Conservation (phyloP, 345 rosid genomes). For the Eucalyptus guilfoylei region DNA sequence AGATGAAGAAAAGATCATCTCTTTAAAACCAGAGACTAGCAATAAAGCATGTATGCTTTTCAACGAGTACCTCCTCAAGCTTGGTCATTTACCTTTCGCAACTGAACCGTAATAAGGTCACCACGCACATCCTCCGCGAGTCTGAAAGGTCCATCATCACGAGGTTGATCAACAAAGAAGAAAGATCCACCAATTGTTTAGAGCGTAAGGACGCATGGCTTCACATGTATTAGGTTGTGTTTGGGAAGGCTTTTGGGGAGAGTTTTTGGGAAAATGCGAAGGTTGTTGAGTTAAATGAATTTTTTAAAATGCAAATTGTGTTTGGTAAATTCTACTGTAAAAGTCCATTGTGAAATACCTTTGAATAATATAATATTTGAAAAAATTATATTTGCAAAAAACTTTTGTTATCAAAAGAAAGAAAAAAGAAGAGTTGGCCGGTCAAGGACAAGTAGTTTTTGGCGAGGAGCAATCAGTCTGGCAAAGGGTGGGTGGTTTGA, state of each 20-base stretch:
- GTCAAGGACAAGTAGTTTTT: fast-evolving
- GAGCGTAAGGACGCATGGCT: not conserved
- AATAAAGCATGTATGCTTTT: not conserved
- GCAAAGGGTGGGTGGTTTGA: fast-evolving
- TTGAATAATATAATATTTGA: fast-evolving
- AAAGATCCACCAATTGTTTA: not conserved
- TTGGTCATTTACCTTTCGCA: not conserved
- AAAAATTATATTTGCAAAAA: no score
- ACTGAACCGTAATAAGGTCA: not conserved
- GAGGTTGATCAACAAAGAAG: not conserved
- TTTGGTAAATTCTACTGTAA: no score
- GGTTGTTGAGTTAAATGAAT: fast-evolving
- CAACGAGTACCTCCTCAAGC: not conserved
- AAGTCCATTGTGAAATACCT: fast-evolving
- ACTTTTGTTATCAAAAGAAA: no score
- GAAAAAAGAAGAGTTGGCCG: fast-evolving
- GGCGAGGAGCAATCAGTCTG: fast-evolving
- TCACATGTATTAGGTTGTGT: not conserved
- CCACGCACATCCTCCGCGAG: not conserved
- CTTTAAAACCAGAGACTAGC: not conserved
- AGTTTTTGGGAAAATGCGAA: fast-evolving
- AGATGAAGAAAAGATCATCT: not conserved
- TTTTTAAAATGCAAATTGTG: no score
- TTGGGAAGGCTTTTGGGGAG: fast-evolving
- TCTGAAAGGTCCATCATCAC: not conserved